Base-by-base conservation (phyloP, 768 basidiomycete genomes). In the Termitomyces sp. region DNA sequence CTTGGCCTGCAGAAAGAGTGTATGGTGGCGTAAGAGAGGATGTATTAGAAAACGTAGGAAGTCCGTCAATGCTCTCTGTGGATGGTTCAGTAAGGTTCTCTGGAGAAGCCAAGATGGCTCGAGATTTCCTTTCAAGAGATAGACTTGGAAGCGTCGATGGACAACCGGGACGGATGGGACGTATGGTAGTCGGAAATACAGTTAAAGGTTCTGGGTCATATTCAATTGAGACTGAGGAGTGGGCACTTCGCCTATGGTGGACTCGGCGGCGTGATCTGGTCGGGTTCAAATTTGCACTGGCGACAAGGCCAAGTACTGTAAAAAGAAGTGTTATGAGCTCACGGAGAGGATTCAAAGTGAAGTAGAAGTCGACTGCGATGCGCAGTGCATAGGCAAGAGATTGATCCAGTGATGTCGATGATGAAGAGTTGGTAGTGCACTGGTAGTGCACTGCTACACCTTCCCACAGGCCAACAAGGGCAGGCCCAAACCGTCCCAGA, bases 391-490 rank as follows among this genome's bases (percentile, higher is more conserved):
- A 79, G 41, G 78, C 74, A 23, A 80, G 71, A 62, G 73, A 71
- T 56, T 77, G 75, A 66, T 79, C 76, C 30, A 75, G 48, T 52
- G 69, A 65, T 38, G 69, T 75, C 30, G 75, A 46, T 52, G 69
- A 65, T 38, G 69, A 68, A 7, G 18, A 53, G 52, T 26, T n/a
- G 18, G 56, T 12, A 28, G 56, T 44, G 35, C 73, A 74, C 47
- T 78, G 66, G 54, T 77, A 75, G 63, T 79, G 74, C n/a, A 79
- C 63, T 20, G 75, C 69, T 32, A 73, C 68, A 48, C 90, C 89
- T 71, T 91, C 89, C 88, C 89, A 91, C 20, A 91, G 74, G 9
- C 81, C 81, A 18, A 81, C 59, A 14, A 79, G 64, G 14, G 70
- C 70, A 33, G 76, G 71, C 18, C 65, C 64, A 6, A 79, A 52